Base-by-base conservation (phyloP, 73 alveolate species). In the Halteria grandinella region DNA sequence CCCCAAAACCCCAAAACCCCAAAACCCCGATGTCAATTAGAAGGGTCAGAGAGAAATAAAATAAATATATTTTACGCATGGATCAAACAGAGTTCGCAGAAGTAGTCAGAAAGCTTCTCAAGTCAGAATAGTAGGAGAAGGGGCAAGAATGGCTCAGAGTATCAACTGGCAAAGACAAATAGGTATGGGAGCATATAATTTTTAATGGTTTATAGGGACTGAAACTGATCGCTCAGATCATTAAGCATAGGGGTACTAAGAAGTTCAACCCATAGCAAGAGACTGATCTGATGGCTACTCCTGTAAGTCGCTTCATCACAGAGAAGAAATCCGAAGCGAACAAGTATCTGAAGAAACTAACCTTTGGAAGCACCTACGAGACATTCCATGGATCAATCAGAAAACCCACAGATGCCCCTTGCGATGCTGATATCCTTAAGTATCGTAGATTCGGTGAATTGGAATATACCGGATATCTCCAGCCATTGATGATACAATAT, bases 381-480 rank as follows among this genome's bases (percentile, higher is more conserved):
- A 33, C 60, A 17, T 60, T 60, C 27, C 43, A 21, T 60, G 77
- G 77, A 17, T n/a, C n/a, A n/a, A n/a, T n/a, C n/a, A 60, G 59
- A 60, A 40, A 37, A 23, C 43, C 18, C 5, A 59, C 37, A 8
- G 20, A 40, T 23, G 43, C 48, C 34, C 2, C 57, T 8, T 55
- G 77, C 5, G 77, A 60, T 15, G 77, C 77, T 10, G 77, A 60
- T 24, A 60, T 60, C 14, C 58, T 60, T 1, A 60, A 60, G 24
- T 60, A 60, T 37, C 37, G 43, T 24, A 60, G 24, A 40, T 36
- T 60, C 7, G 43, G 77, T 23, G 55, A 60, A 5, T 33, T 60
- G 7, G 43, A 60, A 45, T 6, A 40, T 10, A 21, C 48, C 8
- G 7, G 48, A 40, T 20, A 15, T 60, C 39, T 60, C 20, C 37